Base-by-base conservation (phyloP, 2,329 filamentous ascomycete species). In the Aspergillus sp. region DNA sequence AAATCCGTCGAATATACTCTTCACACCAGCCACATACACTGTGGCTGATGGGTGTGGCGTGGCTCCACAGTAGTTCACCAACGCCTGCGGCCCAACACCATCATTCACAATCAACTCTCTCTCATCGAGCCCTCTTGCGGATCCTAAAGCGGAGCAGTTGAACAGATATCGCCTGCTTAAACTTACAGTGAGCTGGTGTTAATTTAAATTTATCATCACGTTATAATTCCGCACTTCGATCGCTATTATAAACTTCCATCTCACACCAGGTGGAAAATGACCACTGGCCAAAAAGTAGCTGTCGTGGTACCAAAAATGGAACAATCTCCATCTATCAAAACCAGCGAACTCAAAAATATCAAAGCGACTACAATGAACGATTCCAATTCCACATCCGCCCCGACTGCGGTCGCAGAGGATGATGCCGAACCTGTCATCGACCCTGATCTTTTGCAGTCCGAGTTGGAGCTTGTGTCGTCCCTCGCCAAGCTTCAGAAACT, bases 401-500 rank as follows among this genome's bases (percentile, higher is more conserved):
- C 37, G 17, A 33, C 8, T 4, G 13, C 37, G 9, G 49, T 17
- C 8, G 39, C 27, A 7, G 56, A 54, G 15, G 45, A 40, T 3
- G 34, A 52, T n/a, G 30, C 34, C 11, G 37, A 57, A 39, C 44
- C 49, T 13, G 13, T 30, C n/a, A 19, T 58, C 30, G 30, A 22
- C 41, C 50, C 51, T 49, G 58, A 64, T 13, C 55, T 58, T 47
- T 70, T 69, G 60, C 66, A 72, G 13, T 72, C 72, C 12, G 75
- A 77, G 53, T 63, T 71, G 22, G 71, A 74, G 54, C 66, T 77
- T 6, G 71, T 77, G 11, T 70, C 73, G 13, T 77, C 75, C 27
- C 65, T 77, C 46, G 68, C 71, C 12, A 75, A 75, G 48, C 65
- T 77, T 3, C 75, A 77, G 58, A 68, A 77, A 56, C 60, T 77